Base-by-base conservation (phyloP, 2,329 filamentous ascomycete genomes). In the Ustulina deusta region DNA sequence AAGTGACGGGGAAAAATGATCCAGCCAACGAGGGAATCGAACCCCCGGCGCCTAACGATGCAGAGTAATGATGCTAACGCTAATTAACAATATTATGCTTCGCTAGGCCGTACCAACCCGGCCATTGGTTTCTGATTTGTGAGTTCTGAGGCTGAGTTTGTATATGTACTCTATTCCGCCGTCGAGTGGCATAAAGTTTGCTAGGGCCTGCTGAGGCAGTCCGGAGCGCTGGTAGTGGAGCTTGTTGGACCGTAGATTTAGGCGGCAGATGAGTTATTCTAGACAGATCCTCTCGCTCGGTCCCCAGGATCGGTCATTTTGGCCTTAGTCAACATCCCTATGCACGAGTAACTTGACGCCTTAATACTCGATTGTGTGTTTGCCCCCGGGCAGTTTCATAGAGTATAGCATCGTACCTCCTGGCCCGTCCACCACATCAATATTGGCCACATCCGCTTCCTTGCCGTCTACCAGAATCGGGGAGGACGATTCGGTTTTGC, bases 341-440 rank as follows among this genome's bases (percentile, higher is more conserved):
- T n/a, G 15, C 17, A 27, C 5, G 11, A 20, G 13, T 44, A 52
- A 2, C 10, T 7, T 29, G 34, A 46, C 2, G 4, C 6, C 5
- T 55, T 55, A 65, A 29, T 61, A 65, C 56, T 61, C 42, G 17
- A 65, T 17, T 22, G 34, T 49, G 38, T 65, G 42, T 29, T 49
- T 61, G 5, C 63, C 63, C 5, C 57, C 63, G 3, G 42, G 22
- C 27, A 65, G 46, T 11, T 2, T 49, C 40, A 57, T 27, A 32
- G 63, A 48, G 44, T 46, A 49, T 25, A 61, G 13, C 40, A 6
- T 32, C 10, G 51, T 27, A 10, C 25, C 63, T 34, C 25, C 63
- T 34, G 36, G 38, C 38, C 55, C 62, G 15, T 61, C 56, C 22
- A 51, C 40, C 9, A 42, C 6, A 25, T 32, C 22, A 40, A 61